phyloP scores from a whole-genome alignment of 768 basidiomycete species.

The Mycena galericulata region DNA sequence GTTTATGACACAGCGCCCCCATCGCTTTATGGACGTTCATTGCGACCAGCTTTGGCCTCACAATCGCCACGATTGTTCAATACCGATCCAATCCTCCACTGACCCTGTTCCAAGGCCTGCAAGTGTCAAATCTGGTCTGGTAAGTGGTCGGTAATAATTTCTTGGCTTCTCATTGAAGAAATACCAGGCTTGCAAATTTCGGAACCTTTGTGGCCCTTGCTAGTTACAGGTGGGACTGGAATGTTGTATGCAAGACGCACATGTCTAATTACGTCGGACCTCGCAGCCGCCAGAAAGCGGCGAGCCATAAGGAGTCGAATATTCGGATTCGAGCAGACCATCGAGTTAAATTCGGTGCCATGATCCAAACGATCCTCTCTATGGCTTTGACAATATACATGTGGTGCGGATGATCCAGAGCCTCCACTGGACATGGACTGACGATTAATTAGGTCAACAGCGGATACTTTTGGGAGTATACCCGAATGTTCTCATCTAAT shows the following conservation, averaged over 20 bases:
- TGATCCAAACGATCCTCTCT: conserved; percentile 52
- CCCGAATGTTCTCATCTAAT: conserved; percentile 45
- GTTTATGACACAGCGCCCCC: conserved; percentile 40
- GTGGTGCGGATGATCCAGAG: conserved; percentile 44
- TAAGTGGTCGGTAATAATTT: conserved; percentile 28
- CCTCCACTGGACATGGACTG: neutral
- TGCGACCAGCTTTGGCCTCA: conserved; percentile 54
- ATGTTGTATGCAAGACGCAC: no score
- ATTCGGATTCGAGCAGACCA: conserved; percentile 40
- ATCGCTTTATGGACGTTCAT: conserved; percentile 58
- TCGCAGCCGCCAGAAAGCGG: conserved; percentile 47
- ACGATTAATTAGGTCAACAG: conserved; percentile 41
- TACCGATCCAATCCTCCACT: conserved; percentile 40
- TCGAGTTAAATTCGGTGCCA: conserved; percentile 52
- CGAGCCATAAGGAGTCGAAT: conserved; percentile 30
- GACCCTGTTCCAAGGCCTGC: conserved; percentile 54
- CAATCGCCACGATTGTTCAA: conserved; percentile 52
- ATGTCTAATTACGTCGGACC: neutral
- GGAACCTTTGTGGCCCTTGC: conserved; percentile 55
- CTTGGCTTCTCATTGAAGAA: neutral
- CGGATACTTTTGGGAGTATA: conserved; percentile 43
- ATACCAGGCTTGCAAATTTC: conserved; percentile 55
- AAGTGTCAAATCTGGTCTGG: conserved; percentile 57
- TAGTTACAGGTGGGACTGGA: conserved; percentile 43
- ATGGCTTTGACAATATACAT: conserved; percentile 53